Evolutionary conservation across 768 basidiomycete species (phyloP).

Genomic region (Amanita jacksonii): DNA sequence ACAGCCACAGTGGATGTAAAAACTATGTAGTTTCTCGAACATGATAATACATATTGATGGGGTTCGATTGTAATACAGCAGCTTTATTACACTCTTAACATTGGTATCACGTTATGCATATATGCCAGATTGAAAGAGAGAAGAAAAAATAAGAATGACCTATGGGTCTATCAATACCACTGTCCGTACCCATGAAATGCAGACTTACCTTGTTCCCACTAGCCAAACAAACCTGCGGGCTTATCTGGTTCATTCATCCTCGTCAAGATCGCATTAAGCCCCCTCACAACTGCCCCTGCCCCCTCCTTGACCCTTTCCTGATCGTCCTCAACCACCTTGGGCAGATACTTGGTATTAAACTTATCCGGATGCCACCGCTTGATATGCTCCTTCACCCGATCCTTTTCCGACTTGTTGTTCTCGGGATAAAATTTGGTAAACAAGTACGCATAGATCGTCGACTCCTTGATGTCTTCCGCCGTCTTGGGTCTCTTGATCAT

Average conservation of each 20-base stretch:
- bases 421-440: constrained; percentile 45
- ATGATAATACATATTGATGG: too few relatives aligned
- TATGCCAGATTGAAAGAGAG: too few relatives aligned
- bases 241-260: constrained; percentile 26
- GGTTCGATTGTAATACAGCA: too few relatives aligned
- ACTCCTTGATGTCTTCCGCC: constrained; percentile 53
- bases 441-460: constrained; percentile 52
- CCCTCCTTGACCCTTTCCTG: constrained; percentile 60
- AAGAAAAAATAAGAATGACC: too few relatives aligned
- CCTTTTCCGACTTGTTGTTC: constrained; percentile 48
- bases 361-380: constrained; percentile 78
- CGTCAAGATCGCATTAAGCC: constrained; percentile 60
- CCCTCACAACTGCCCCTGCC: constrained; percentile 63
- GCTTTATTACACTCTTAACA: too few relatives aligned
- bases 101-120: too few relatives aligned
- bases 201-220: too few relatives aligned
- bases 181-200: too few relatives aligned
- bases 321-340: constrained; percentile 54
- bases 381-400: constrained; percentile 68
- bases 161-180: too few relatives aligned
- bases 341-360: constrained; percentile 61
- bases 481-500: constrained; percentile 44
- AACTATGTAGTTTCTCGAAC: too few relatives aligned
- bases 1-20: too few relatives aligned
- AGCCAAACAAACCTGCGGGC: constrained; percentile 1